Base-by-base conservation (phyloP, 768 basidiomycete species). In the Amanita polypyramis region DNA sequence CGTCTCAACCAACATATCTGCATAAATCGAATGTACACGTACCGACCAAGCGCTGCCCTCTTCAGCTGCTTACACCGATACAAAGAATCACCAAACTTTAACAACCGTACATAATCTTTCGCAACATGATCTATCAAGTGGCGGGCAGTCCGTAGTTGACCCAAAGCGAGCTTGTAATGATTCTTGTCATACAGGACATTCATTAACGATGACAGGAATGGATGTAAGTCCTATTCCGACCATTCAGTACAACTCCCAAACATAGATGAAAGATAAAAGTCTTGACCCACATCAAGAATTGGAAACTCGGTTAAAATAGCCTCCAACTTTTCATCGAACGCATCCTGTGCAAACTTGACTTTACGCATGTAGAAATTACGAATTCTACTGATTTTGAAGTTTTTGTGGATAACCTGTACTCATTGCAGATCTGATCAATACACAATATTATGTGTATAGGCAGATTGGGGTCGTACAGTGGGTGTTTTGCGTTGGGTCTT, bases 111-210 rank as follows among this genome's bases (percentile, higher is more conserved):
- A 66, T 98, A 98, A 64, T 99, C 96, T 63, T 97, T 98, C 38
- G 86, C 90, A 50, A 99, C 87, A 32, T 94, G 90, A 66, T 96
- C 93, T 58, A 98, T 96, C 43, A 99, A 73, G 77, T 99, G 96
- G 33, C 86, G 76, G 1, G 89, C 89, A 1, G 96, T 99, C 54
- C 95, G 85, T 51, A 99, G 79, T 62, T 99, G 96, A 51, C 96
- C 95, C 37, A 99, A 73, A 2, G 96, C 96, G 45, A 99, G 86
- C 69, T 98, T 98, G 79, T 97, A 97, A 63, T 99, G 95, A 62
- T 97, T 97, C 70, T 98, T 98, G 76, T 99, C 96, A 66, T 99
- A 99, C 35, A 99, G 77, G 12, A 99, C 96, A 66, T 99, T 99
- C 77, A 99, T 82, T 14, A 99, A 74, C 2, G 93, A 94, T 1